Conservation (phyloP, 148 eudicot genomes). For the Dysphania ambrosioides region DNA sequence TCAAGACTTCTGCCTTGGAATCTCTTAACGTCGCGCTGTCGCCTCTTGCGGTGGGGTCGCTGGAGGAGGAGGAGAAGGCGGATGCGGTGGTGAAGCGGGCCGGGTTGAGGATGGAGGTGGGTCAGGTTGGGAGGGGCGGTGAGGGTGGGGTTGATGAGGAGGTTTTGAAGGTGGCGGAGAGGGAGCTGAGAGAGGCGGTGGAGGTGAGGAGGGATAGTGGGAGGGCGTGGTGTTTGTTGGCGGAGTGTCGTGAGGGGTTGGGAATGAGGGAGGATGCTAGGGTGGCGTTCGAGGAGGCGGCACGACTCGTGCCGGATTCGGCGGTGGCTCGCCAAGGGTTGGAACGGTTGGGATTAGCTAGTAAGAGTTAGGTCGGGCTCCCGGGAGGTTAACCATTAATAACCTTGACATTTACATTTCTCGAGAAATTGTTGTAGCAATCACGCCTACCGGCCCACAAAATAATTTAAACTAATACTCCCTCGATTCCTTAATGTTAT, state of each 20-base stretch:
- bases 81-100: conserved; percentile 70
- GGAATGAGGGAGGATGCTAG: conserved; percentile 43
- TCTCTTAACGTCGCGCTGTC: conserved; percentile 58
- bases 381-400: too few species aligned
- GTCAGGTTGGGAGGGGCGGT: conserved; percentile 24
- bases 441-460: too few species aligned
- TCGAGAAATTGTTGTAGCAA: too few species aligned
- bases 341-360: conserved; percentile 33
- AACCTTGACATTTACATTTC: too few species aligned
- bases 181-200: conserved; percentile 67
- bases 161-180: conserved; percentile 38
- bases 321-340: conserved; percentile 38
- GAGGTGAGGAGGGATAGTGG: conserved; percentile 43
- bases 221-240: conserved; percentile 54
- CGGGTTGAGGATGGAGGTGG: conserved; percentile 47
- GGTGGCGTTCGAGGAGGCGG: conserved; percentile 54
- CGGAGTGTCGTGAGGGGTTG: conserved; percentile 56
- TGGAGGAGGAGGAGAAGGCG: conserved; percentile 48
- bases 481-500: too few species aligned
- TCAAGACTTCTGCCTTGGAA: conserved; percentile 57
- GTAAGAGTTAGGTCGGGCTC: too few species aligned
- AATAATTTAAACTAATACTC: too few species aligned
- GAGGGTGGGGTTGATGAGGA: conserved; percentile 33
- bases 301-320: conserved; percentile 34
- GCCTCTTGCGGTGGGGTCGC: conserved; percentile 54